A percentile compares a stretch with the other conserved stretches of the same genome.
Evolutionary conservation across 2,329 filamentous ascomycete species (phyloP).

Genomic region (Tolypocladium nubicola): DNA sequence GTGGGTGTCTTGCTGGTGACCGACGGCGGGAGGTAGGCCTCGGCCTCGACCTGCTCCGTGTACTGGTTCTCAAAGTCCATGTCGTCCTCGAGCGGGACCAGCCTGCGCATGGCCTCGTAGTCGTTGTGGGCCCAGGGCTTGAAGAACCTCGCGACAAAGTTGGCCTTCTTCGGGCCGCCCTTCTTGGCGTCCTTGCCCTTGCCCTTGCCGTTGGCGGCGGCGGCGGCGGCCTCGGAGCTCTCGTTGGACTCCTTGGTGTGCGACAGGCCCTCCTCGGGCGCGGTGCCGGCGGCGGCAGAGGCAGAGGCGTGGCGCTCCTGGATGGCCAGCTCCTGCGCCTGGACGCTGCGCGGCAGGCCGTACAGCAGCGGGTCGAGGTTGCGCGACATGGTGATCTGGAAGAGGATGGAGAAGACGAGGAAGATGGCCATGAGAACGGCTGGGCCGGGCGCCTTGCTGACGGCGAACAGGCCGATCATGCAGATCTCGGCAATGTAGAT

Average conservation of each 20-base stretch:
- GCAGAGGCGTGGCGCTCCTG: constrained; percentile 9
- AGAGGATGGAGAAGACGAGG: constrained; percentile 65
- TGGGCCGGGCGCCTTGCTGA: constrained; percentile 57
- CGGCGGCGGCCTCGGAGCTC: constrained; percentile 5
- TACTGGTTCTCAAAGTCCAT: constrained; percentile 44
- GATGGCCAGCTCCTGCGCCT: constrained; percentile 30
- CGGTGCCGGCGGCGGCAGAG: constrained; percentile 13
- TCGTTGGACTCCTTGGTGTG: constrained; percentile 3
- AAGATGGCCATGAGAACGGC: constrained; percentile 66
- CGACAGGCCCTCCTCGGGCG: constrained; percentile 10
- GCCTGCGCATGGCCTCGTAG: constrained; percentile 58
- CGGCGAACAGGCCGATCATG: constrained; percentile 70
- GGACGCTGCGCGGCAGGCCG: constrained; percentile 55
- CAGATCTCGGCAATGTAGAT: constrained; percentile 73
- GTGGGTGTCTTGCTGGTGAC: constrained; percentile 50
- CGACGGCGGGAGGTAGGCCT: constrained; percentile 65
- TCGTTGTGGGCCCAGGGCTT: constrained; percentile 68
- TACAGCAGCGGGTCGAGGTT: constrained; percentile 63
- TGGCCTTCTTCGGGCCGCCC: constrained; percentile 32
- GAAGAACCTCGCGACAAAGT: constrained; percentile 49
- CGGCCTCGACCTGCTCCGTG: constrained; percentile 46
- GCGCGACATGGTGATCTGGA: constrained; percentile 60
- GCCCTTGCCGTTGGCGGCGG: constrained; percentile 9
- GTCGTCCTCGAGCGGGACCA: constrained; percentile 51
- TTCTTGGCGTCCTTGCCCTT: constrained; percentile 9